These are phyloP conservation scores for Brasenia schreberi DNA, from an alignment of 164 flowering plant genomes.

Conservation along the genomic window DNA sequence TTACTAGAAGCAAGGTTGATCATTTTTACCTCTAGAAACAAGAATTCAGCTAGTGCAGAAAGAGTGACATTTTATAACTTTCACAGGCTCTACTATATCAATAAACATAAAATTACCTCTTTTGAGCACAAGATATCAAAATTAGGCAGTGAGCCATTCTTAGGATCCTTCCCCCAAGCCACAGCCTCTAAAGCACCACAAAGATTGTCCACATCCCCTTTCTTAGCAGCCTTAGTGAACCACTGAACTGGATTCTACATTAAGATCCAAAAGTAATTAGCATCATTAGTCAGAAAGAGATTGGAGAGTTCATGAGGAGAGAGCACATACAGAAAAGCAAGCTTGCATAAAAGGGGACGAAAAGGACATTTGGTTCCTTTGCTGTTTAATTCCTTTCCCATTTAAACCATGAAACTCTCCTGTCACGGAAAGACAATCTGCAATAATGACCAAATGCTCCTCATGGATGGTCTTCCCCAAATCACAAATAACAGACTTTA, in stretches of 20 bases:
- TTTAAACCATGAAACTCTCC: constrained; percentile 81
- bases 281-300: background rate
- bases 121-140: constrained; percentile 58
- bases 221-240: constrained; percentile 78
- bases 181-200: constrained; percentile 67
- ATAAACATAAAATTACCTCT: constrained; percentile 31
- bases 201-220: constrained; percentile 45
- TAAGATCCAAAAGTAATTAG: constrained; percentile 5
- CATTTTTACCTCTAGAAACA: no score
- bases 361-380: constrained; percentile 33
- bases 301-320: background rate
- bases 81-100: no score
- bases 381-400: constrained; percentile 50
- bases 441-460: constrained; percentile 59
- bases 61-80: no score
- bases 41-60: no score
- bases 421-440: constrained; percentile 54
- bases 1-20: no score
- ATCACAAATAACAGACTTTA: constrained; percentile 50
- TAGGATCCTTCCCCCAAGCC: constrained; percentile 77
- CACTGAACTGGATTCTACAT: constrained; percentile 53
- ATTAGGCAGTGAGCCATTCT: constrained; percentile 54
- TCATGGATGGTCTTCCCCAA: constrained; percentile 55
- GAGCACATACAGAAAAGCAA: constrained; percentile 57
- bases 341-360: constrained; percentile 76